Base-by-base conservation (phyloP, 2,329 filamentous ascomycete genomes). In the Dactylella cylindrospora region DNA sequence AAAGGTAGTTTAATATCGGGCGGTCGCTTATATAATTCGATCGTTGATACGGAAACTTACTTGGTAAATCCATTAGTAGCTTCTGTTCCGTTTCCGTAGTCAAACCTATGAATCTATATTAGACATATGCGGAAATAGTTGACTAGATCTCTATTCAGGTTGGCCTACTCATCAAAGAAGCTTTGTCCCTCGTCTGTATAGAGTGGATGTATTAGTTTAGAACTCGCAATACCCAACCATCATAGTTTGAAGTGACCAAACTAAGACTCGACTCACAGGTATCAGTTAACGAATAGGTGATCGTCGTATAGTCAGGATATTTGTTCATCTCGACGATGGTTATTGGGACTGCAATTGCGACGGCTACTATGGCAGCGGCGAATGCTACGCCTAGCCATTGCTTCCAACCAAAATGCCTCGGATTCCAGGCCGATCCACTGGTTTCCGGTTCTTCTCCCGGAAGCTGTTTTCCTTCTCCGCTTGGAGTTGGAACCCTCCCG, bases 21-120 rank as follows among this genome's bases (percentile, higher is more conserved):
- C 10, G 20, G 3, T 5, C 23, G 6, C 23, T 17, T 20, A 8
- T 12, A 8, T 3, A 33, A 20, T 33, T 10, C 19, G 15, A 5
- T 32, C 26, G 5, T 17, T 22, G 15, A 20, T 9, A 2, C 5
- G 2, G 17, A 5, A 20, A 15, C 41, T 28, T 25, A 55, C 51
- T 55, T 55, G 19, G 51, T 55, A 22, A 55, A 47, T 12, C 51
- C 51, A 26, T 55, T 31, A 17, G 51, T 55, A n/a, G 41, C 51
- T 20, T 55, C 51, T 4, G 51, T 55, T 10, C 51, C 51, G 43
- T 55, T 55, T 13, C 51, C 51, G 17, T 31, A 55, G 9, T 55
- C 43, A 20, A 39, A 55, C 3, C 51, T 46, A 36, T 13, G n/a
- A n/a, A n/a, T n/a, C n/a, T n/a, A n/a, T n/a, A n/a, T n/a, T n/a